phyloP scores from a whole-genome alignment of 495 filamentous ascomycete species.

The Entonaema liquescens region DNA sequence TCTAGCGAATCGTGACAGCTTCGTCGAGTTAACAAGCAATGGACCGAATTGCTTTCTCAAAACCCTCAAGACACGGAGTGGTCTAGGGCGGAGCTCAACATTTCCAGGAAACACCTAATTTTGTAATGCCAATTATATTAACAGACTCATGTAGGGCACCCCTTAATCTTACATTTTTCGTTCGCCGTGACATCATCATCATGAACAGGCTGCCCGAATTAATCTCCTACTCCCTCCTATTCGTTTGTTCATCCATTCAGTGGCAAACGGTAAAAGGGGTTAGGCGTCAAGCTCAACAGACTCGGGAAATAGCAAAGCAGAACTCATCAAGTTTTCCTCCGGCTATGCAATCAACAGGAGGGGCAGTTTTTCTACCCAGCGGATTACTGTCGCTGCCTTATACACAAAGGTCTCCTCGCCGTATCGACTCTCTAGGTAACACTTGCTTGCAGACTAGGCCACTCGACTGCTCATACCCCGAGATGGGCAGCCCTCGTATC shows the following conservation, averaged over 20 bases:
- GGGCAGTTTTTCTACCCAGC: constrained; percentile 13
- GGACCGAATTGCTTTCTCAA: constrained; percentile 16
- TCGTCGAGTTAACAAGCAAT: constrained; percentile 7
- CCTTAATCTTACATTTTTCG: constrained; percentile 29
- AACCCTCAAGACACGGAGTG: neutral
- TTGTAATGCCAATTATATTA: constrained; percentile 26
- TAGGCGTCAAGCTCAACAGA: constrained; percentile 30
- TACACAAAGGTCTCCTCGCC: constrained; percentile 13
- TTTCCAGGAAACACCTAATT: neutral
- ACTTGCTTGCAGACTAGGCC: constrained; percentile 16
- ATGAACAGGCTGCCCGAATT: constrained; percentile 10
- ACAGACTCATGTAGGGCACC: constrained; percentile 27
- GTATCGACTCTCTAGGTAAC: constrained; percentile 8
- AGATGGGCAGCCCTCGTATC: neutral
- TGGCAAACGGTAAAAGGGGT: constrained; percentile 8
- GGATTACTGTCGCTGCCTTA: constrained; percentile 19
- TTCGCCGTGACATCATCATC: constrained; percentile 5
- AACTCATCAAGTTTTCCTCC: constrained; percentile 25
- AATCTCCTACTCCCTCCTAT: neutral
- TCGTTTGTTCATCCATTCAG: constrained; percentile 15
- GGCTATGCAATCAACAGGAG: constrained; percentile 35
- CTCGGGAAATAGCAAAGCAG: constrained; percentile 7
- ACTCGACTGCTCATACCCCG: constrained; percentile 8
- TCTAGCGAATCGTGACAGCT: neutral
- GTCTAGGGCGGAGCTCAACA: neutral